Evolutionary conservation across 202 grass and related monocot species (phyloP), one percentile per base, ranked within the genome.

Genomic region (Saccharum hybrid): DNA sequence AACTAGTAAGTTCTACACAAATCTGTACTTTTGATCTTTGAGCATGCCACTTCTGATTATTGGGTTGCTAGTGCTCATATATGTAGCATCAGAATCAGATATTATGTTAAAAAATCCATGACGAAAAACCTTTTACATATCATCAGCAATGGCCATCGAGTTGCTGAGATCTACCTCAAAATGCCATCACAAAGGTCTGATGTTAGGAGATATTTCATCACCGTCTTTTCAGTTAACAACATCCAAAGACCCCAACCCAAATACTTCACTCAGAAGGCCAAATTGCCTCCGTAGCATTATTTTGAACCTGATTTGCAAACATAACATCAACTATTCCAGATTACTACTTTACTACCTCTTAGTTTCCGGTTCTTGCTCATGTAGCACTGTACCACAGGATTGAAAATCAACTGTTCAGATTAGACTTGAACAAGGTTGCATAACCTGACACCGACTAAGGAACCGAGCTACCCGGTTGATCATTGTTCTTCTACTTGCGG

Each of bases 1-100:
- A 5, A 74, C 36, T 52, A 52, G 86, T 88, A 88, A 75, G 90
- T 83, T 65, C 22, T 90, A 31, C 0, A 41, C 59, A 57, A 62
- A 46, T 66, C 7, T 43, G 3, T 45, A 66, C 22, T 43, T 82
- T 71, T 78, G 34, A 60, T 78, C 16, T 43, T 66, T 66, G 26
- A 66, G 52, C 26, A 54, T 31, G 16, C 61, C 22, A 72, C 18
- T n/a, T 15, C 51, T 63, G 33, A 30, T 34, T 68, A 66, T 52
- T 52, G 14, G 18, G 60, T 16, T 60, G 52, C 37, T 57, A 36
- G 82, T 77, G 42, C 8, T 19, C 3, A 40, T 78, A 46, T 46
- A 61, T 6, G 34, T 56, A 30, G 18, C 36, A 41, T 12, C 1
- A 22, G 5, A 70, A 2, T 64, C 7, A 73, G 51, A 42, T 68